A percentile compares a stretch with the other conserved stretches of the same genome.
Evolutionary conservation across 83 land plant genomes (phyloP).

Genomic region (Picea engelmannii): DNA sequence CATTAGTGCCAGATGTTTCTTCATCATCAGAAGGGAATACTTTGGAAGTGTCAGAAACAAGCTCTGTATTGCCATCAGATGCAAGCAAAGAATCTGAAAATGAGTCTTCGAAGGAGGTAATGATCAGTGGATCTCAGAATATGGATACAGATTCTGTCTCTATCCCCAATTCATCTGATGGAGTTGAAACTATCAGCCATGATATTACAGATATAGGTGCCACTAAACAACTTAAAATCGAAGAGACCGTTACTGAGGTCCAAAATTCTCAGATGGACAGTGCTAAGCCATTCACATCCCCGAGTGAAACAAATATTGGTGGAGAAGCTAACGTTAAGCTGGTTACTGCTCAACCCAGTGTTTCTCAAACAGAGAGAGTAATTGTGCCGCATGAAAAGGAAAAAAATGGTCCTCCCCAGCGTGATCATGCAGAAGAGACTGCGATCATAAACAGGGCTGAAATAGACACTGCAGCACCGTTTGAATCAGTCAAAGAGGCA

Average conservation of each 20-base stretch:
- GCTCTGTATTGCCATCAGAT: slow-evolving; percentile 2
- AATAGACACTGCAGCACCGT: slow-evolving; percentile 63
- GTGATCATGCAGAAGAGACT: background rate
- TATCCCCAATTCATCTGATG: background rate
- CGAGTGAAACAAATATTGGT: background rate
- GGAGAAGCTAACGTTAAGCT: background rate
- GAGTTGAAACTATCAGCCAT: background rate
- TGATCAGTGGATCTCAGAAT: background rate
- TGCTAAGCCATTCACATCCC: background rate
- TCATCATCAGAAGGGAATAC: background rate
- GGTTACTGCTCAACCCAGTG: background rate
- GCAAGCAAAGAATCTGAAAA: background rate
- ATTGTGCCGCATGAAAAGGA: background rate
- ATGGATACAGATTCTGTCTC: background rate
- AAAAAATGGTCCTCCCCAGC: background rate
- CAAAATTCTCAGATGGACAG: background rate
- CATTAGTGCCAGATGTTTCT: background rate
- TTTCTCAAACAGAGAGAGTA: slow-evolving; percentile 2
- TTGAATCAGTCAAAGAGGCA: slow-evolving; percentile 69
- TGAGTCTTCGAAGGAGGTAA: background rate
- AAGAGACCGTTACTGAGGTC: background rate
- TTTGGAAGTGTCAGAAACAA: slow-evolving; percentile 1
- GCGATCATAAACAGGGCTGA: slow-evolving; percentile 16
- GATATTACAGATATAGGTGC: background rate
- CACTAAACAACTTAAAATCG: background rate